These are phyloP conservation scores for Beverwykella pulmonaria DNA, from an alignment of 495 filamentous ascomycete genomes.

Conservation along the genomic window DNA sequence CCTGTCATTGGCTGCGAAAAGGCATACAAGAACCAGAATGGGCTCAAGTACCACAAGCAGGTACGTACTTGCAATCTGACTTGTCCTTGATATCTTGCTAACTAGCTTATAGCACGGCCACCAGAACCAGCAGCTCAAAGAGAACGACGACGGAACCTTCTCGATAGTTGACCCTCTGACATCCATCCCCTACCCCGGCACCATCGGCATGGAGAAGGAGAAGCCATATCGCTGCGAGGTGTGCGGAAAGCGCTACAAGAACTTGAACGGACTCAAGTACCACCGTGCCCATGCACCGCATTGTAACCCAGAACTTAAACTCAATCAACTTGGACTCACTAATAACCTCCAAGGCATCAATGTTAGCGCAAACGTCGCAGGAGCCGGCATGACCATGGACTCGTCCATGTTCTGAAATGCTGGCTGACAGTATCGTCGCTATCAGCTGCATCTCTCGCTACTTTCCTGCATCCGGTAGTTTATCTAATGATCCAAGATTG, in stretches of 20 bases:
- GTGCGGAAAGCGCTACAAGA: conserved; percentile 99
- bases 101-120: conserved; percentile 74
- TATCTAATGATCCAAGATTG: too few relatives aligned
- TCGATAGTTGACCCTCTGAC: conserved; percentile 98
- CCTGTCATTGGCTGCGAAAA: conserved; percentile 99
- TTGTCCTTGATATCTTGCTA: conserved; percentile 41
- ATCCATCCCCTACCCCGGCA: conserved; percentile 89
- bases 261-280: conserved; percentile 69
- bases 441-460: too few relatives aligned
- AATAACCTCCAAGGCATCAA: conserved; percentile 41
- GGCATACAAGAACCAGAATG: conserved; percentile 99
- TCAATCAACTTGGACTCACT: conserved; percentile 34
- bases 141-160: conserved; percentile 94
- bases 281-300: conserved; percentile 46
- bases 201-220: conserved; percentile 98
- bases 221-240: conserved; percentile 97
- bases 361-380: conserved; percentile 45
- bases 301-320: conserved; percentile 48
- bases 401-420: conserved; percentile 38
- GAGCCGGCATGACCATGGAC: conserved; percentile 45
- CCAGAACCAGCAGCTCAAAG: conserved; percentile 90
- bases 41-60: conserved; percentile 83
- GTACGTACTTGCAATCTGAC: conserved; percentile 51
- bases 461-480: neutral
- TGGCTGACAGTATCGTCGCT: neutral